These are phyloP conservation scores for Talaromyces sp. DNA, from an alignment of 2,329 filamentous ascomycete species.

Conservation along the genomic window DNA sequence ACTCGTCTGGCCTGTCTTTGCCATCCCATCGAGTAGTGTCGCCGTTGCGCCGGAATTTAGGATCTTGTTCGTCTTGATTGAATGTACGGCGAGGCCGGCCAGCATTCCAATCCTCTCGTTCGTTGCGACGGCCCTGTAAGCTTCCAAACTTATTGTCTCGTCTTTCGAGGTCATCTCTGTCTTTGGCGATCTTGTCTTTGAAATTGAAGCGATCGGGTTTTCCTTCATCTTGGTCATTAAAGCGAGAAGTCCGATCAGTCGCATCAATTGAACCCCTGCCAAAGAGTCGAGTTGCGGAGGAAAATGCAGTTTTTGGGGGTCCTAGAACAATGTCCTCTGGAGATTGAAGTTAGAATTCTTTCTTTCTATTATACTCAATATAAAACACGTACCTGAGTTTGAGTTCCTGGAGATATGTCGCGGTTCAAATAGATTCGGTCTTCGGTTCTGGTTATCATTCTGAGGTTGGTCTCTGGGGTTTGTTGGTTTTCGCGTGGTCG, in stretches of 20 bases:
- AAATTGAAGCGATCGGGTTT: conserved; percentile 60
- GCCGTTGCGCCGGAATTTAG: conserved; percentile 35
- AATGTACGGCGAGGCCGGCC: conserved; percentile 34
- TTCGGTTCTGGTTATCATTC: conserved; percentile 25
- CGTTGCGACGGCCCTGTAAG: conserved; percentile 31
- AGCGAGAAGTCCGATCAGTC: conserved; percentile 38
- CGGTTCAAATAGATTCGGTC: conserved; percentile 37
- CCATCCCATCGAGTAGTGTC: conserved; percentile 39
- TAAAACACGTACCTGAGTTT: conserved; percentile 37
- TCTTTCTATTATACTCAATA: background rate
- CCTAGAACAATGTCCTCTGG: conserved; percentile 77
- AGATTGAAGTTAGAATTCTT: conserved; percentile 15
- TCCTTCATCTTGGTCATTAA: conserved; percentile 49
- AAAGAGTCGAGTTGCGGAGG: conserved; percentile 60
- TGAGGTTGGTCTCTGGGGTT: conserved; percentile 31
- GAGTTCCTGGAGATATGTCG: conserved; percentile 44
- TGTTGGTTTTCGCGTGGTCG: conserved; percentile 31
- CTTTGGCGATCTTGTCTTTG: conserved; percentile 43
- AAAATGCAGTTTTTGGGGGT: conserved; percentile 75
- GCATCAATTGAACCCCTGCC: conserved; percentile 42
- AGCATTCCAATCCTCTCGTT: conserved; percentile 38
- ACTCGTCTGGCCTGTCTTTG: conserved; percentile 46
- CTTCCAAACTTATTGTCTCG: conserved; percentile 29
- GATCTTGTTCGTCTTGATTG: conserved; percentile 36
- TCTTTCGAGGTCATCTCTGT: conserved; percentile 32